Evolutionary conservation across 805 yeast genomes (phyloP).

Genomic region (Saccharomycopsis olivae): DNA sequence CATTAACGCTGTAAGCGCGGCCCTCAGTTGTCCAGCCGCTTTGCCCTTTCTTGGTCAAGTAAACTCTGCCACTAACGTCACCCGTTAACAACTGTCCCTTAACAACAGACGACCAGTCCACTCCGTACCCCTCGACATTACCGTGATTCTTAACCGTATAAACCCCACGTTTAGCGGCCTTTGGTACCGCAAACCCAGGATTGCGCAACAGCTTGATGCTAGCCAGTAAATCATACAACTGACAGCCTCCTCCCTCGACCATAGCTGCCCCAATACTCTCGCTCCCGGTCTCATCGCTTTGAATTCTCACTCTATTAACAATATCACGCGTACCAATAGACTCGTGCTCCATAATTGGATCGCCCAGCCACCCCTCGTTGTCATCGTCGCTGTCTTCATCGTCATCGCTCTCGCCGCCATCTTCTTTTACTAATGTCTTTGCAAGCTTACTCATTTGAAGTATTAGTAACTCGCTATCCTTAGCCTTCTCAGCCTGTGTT

Average conservation of each 20-base stretch:
- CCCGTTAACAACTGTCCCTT: slow-evolving; percentile 83
- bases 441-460: slow-evolving; percentile 74
- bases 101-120: slow-evolving; percentile 91
- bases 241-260: slow-evolving; percentile 85
- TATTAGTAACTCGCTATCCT: slow-evolving; percentile 81
- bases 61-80: slow-evolving; percentile 77
- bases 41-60: slow-evolving; percentile 65
- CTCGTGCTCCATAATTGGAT: slow-evolving; percentile 84
- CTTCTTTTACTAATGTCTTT: slow-evolving; percentile 81
- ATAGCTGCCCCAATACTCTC: slow-evolving; percentile 71
- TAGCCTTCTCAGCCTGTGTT: slow-evolving; percentile 80
- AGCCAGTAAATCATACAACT: slow-evolving; percentile 69
- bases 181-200: slow-evolving; percentile 79
- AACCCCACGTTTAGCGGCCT: slow-evolving; percentile 63
- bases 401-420: too few species aligned
- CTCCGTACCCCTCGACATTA: slow-evolving; percentile 92
- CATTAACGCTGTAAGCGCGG: slow-evolving; percentile 53
- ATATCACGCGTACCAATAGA: slow-evolving; percentile 68
- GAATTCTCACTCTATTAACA: slow-evolving; percentile 79
- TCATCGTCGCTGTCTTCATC: slow-evolving; percentile 67
- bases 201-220: slow-evolving; percentile 77
- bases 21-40: slow-evolving; percentile 80
- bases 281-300: too few species aligned
- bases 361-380: slow-evolving; percentile 54
- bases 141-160: slow-evolving; percentile 83